Base-by-base conservation (phyloP, 148 eudicot species). In the Rheum nobile region DNA sequence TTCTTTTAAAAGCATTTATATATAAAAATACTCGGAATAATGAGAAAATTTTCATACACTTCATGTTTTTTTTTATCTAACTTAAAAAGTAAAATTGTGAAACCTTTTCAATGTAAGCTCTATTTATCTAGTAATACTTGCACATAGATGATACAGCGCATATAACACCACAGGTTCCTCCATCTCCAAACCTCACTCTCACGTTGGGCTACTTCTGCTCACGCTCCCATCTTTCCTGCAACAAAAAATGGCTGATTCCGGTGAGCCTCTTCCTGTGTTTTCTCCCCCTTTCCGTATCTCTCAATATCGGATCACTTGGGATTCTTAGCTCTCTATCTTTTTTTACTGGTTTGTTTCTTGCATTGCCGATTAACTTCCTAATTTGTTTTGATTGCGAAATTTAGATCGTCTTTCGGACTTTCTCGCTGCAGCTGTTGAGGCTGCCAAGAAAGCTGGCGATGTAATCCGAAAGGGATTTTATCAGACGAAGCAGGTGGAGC, bases 401-500 rank as follows among this genome's bases (percentile, higher is more conserved):
- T 57, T 50, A 73, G 80, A 75, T 29, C 79, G 83, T n/a, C 82
- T 78, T 21, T 44, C 78, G 19, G 78, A 82, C 38, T 82, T 78
- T 69, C 85, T 82, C 11, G 75, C 77, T 41, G 67, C 75, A 72
- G 87, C 85, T 41, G 74, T 85, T 55, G 87, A 85, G 69, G 87
- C 85, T 74, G 87, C 87, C 46, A 78, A 85, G 83, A 80, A 78
- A 82, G 87, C 87, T 72, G 87, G 87, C 61, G 78, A 85, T 71
- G 85, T 85, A 38, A 90, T 92, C 79, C 88, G 85, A 1, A 79
- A 83, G 24, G 96, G 87, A 7, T 92, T 92, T 75, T 83, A 90
- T 54, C 69, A 84, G 84, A 86, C 87, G 50, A 92, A 92, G 84
- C 78, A 80, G 75, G 96, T 92, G 77, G 97, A 90, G 86, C 97